Evolutionary conservation across 345 rosid genomes (phyloP), one percentile per base, ranked within the genome.

Genomic region (Crucihimalaya himalaica): DNA sequence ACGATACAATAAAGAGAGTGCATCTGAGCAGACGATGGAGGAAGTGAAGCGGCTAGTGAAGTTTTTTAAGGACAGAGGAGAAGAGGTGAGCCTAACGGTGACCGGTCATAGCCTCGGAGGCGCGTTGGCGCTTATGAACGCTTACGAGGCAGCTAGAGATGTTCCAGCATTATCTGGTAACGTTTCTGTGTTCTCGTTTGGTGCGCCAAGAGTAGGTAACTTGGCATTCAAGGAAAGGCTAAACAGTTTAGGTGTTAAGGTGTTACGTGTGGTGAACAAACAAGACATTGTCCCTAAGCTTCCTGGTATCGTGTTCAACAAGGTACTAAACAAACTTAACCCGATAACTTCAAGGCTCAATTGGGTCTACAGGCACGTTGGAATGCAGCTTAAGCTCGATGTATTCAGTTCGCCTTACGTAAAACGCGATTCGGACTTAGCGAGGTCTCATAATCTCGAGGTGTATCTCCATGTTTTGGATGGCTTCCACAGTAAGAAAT

Each of bases 161-260:
- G 69, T 84, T 46, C 85, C 89, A 0, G 77, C 19, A 21, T 62
- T 84, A 10, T 72, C 54, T 56, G 79, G 74, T 29, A 77, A 77
- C 28, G 75, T 88, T 31, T 82, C 78, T 42, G 90, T 88, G 37
- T 66, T 88, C 27, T 83, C 93, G 0, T 88, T 83, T 18, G 93
- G 87, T 15, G 90, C 89, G 14, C 93, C 90, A 0, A 76, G 93
- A 57, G 90, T 81, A n/a, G 93, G 93, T 6, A 88, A 88, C 72
- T 54, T 86, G 20, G 82, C 81, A 11, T 88, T 88, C 78, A 82
- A 78, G 67, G 86, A 88, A 61, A 75, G 78, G 63, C 75, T 86
- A 16, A 55, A 72, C 14, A 76, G 75, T 10, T 25, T 83, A 8
- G 85, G 84, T 35, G 89, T 88, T n/a, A 84, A 82, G 56, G 84